phyloP scores from a whole-genome alignment of 169 alveolate genomes.

The Ichthyophthirius multifiliis region DNA sequence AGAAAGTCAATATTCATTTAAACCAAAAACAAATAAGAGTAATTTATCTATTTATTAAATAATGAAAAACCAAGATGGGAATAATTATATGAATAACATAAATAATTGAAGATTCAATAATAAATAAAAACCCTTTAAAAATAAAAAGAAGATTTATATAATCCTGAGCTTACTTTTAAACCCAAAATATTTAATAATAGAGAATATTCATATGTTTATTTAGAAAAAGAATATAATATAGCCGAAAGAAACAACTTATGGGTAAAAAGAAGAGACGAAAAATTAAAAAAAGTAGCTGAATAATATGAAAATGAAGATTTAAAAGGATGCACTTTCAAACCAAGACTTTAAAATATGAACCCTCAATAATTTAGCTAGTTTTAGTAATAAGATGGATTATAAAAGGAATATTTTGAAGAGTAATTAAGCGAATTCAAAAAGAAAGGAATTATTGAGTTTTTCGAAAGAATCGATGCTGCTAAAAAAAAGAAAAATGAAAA shows the following conservation, averaged over 20 bases:
- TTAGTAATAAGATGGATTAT: background rate
- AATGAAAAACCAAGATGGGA: slow-evolving; percentile 33
- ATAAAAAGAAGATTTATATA: slow-evolving; percentile 18
- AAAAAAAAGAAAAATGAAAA: slow-evolving; percentile 14
- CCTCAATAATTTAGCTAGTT: background rate
- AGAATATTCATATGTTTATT: background rate
- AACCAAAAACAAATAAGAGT: slow-evolving; percentile 6
- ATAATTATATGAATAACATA: slow-evolving; percentile 18
- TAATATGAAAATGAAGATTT: slow-evolving; percentile 11
- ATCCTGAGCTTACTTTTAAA: slow-evolving; percentile 18
- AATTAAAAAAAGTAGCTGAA: background rate
- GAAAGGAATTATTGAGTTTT: slow-evolving; percentile 29
- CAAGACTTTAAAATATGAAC: background rate
- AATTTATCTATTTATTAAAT: background rate
- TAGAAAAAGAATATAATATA: background rate
- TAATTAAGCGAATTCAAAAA: slow-evolving; percentile 24
- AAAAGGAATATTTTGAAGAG: background rate
- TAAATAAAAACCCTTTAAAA: background rate
- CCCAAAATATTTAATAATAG: slow-evolving; percentile 19
- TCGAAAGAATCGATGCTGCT: slow-evolving; percentile 34
- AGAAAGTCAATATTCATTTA: background rate
- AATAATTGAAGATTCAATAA: slow-evolving; percentile 15
- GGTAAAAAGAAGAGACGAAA: slow-evolving; percentile 26
- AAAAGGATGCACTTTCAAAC: slow-evolving; percentile 28
- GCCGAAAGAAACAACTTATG: slow-evolving; percentile 19